phyloP scores from a whole-genome alignment of 1,139 yeast species.

The Nakaseomyces delphensis region DNA sequence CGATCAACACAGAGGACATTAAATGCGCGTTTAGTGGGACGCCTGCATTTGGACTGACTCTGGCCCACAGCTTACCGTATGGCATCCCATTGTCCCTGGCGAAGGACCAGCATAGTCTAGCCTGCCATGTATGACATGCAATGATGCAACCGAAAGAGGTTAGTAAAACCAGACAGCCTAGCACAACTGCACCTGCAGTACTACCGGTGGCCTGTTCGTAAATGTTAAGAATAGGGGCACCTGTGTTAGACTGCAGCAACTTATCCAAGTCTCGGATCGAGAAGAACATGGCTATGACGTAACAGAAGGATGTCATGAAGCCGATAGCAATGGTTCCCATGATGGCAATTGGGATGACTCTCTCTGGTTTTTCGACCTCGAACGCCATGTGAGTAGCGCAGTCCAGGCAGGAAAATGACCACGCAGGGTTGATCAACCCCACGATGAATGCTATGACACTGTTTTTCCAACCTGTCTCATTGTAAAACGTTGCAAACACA shows the following conservation, averaged over 20 bases:
- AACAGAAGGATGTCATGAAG: constrained; percentile 50
- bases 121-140: constrained; percentile 69
- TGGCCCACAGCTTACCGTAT: constrained; percentile 41
- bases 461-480: constrained; percentile 58
- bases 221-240: constrained; percentile 56
- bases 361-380: constrained; percentile 51
- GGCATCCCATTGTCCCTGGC: constrained; percentile 57
- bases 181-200: constrained; percentile 49
- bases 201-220: constrained; percentile 49
- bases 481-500: constrained; percentile 52
- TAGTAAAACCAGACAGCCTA: constrained; percentile 48
- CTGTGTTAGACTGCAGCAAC: constrained; percentile 42
- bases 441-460: constrained; percentile 56
- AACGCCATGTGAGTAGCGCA: constrained; percentile 67
- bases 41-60: constrained; percentile 39
- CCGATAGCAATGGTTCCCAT: constrained; percentile 61
- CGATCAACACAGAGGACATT: constrained; percentile 42
- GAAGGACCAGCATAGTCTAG: constrained; percentile 69
- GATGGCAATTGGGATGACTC: constrained; percentile 54
- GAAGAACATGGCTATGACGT: constrained; percentile 55
- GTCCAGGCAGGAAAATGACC: constrained; percentile 63
- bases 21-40: constrained; percentile 49
- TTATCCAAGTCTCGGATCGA: constrained; percentile 44
- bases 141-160: constrained; percentile 66
- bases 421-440: constrained; percentile 58